Evolutionary conservation across 805 yeast species (phyloP), one percentile per base, ranked within the genome.

Genomic region (Teunomyces kruisii): DNA sequence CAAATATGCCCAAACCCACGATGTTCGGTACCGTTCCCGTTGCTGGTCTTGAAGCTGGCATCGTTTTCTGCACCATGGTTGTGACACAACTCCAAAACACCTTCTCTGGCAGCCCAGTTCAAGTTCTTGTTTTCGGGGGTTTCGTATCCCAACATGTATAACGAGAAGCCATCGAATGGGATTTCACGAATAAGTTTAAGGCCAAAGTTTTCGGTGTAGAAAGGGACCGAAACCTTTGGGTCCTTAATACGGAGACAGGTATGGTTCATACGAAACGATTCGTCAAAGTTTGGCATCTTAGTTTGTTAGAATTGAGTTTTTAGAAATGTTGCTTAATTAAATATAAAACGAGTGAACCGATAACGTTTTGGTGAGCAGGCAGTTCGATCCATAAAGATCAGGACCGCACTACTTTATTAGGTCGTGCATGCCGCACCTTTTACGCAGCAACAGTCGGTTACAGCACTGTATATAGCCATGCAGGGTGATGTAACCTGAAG

Each of bases 1-100:
- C 97, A 89, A 47, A 90, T 82, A 67, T 92, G 99, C 16, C 99
- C 99, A 60, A 91, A 92, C 0, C 99, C 98, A 53, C 92, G 79
- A 63, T 81, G 73, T 32, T 95, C 92, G 43, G 84, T 89, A 7
- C 75, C 81, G 62, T 94, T 92, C 48, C 99, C 99, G 59, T 84
- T 86, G 68, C 80, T 85, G 40, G 85, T 65, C 48, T 66, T 73
- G 68, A 74, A 89, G 7, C 68, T 62, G 1, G 72, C 66, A 52
- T 81, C 83, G 46, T 64, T 65, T 65, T 86, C 87, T 39, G 83
- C 74, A 9, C 92, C 94, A 68, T 86, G 82, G 58, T 84, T 79
- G 68, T 89, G 95, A 51, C 90, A 80, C 57, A 92, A 76, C 65
- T 90, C 97, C 47, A 92, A 74, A 14, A 92, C 78, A 44, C 98